Conservation (phyloP, 192 early-diverging fungal genomes). For the Coemansia sp. region DNA sequence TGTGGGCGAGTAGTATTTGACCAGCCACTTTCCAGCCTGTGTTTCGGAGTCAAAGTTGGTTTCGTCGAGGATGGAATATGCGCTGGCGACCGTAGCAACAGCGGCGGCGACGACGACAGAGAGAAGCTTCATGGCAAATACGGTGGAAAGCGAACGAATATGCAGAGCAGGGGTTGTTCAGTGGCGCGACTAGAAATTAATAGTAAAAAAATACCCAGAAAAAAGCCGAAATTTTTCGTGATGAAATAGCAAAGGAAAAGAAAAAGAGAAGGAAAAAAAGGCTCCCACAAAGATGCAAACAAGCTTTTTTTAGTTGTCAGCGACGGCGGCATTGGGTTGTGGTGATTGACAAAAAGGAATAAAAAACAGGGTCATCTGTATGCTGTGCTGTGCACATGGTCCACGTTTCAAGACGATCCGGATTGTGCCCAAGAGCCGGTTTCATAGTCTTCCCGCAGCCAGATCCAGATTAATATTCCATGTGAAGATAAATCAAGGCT, state of each 20-base stretch:
- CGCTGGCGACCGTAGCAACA: constrained; percentile 38
- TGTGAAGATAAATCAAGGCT: no score
- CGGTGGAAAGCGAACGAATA: background rate
- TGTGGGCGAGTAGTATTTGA: constrained; percentile 54
- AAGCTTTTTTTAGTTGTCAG: no score
- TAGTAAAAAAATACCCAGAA: constrained; percentile 2
- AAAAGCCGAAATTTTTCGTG: background rate
- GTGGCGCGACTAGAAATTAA: background rate
- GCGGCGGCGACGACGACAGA: constrained; percentile 12
- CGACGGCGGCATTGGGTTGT: no score
- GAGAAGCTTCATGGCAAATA: constrained; percentile 25
- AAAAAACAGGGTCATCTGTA: background rate
- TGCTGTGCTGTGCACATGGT: no score
- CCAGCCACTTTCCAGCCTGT: constrained; percentile 49
- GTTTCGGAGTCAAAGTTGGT: constrained; percentile 40
- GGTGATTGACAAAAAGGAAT: background rate
- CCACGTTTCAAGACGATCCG: no score
- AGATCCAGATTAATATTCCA: no score
- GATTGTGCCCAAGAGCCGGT: no score
- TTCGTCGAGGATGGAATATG: constrained; percentile 43
- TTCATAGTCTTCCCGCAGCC: no score
- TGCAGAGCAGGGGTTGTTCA: no score
- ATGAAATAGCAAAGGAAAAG: background rate
- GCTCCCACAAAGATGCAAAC: background rate
- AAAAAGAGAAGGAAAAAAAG: background rate